Evolutionary conservation across 306 rosid genomes (phyloP).

Genomic region (Psophocarpus tetragonolobus): DNA sequence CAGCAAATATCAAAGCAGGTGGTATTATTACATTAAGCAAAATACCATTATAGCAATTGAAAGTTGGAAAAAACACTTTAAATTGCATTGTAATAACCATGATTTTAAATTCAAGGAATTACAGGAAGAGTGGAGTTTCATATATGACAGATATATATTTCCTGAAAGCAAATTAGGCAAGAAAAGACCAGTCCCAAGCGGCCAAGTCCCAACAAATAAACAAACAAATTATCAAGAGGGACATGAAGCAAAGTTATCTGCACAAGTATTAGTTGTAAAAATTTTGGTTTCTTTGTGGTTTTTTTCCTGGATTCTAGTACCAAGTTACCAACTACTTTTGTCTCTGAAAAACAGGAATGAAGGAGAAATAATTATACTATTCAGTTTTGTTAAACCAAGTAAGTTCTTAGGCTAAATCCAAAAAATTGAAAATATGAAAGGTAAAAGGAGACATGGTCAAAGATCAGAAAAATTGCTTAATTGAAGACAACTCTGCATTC

Average conservation of each 20-base stretch:
- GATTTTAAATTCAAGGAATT: background rate
- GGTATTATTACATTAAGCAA: background rate
- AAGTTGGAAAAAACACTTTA: background rate
- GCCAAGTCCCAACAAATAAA: background rate
- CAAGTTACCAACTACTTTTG: background rate
- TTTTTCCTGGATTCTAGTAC: too few relatives aligned
- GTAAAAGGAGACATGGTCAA: background rate
- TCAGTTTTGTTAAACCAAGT: constrained; percentile 21
- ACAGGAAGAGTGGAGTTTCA: background rate
- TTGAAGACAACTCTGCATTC: background rate
- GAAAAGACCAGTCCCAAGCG: background rate
- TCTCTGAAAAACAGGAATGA: background rate
- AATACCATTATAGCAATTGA: background rate
- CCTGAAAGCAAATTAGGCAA: background rate
- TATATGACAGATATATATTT: background rate
- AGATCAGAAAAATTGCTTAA: constrained; percentile 3
- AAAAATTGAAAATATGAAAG: background rate
- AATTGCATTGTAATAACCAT: background rate
- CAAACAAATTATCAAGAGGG: constrained; percentile 2
- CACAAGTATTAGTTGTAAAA: background rate
- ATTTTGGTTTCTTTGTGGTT: background rate
- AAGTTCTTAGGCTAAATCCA: background rate
- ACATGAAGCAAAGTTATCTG: background rate
- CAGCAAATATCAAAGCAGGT: constrained; percentile 27
- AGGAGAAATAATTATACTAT: background rate